Percentiles rank a stretch among this genome's conserved stretches.
phyloP scores from a whole-genome alignment of 1,139 yeast species.

The Sugiyamaella sp. region DNA sequence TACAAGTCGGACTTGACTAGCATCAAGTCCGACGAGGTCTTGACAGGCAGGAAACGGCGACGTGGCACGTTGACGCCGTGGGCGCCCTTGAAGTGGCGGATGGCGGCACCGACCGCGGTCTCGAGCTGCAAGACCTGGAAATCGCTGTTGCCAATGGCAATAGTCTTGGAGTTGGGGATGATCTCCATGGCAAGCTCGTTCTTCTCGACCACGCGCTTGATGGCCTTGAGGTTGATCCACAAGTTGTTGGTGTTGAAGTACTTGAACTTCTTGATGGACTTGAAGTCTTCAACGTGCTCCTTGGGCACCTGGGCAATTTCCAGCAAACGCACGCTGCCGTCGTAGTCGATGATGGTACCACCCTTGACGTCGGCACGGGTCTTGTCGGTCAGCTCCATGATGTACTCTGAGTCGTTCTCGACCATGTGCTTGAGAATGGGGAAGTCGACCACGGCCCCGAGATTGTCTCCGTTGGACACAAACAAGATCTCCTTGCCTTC shows the following conservation, averaged over 20 bases:
- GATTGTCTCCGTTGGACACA: slow-evolving; percentile 96
- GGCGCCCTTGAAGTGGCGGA: slow-evolving; percentile 91
- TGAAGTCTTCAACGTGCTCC: slow-evolving; percentile 97
- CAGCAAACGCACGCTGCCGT: slow-evolving; percentile 89
- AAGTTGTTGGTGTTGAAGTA: slow-evolving; percentile 97
- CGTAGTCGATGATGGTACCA: slow-evolving; percentile 96
- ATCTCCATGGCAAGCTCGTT: slow-evolving; percentile 88
- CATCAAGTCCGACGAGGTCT: slow-evolving; percentile 92
- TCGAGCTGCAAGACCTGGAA: slow-evolving; percentile 91
- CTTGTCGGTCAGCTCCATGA: slow-evolving; percentile 98
- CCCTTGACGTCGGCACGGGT: slow-evolving; percentile 99
- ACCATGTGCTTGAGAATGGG: slow-evolving; percentile 91
- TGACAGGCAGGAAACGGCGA: slow-evolving; percentile 95
- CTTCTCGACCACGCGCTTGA: slow-evolving; percentile 86
- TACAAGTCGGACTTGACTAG: slow-evolving; percentile 96
- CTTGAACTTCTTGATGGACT: slow-evolving; percentile 95
- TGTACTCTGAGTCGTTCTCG: slow-evolving; percentile 87
- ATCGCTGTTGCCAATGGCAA: slow-evolving; percentile 74
- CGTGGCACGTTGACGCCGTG: slow-evolving; percentile 99
- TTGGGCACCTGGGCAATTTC: slow-evolving; percentile 99
- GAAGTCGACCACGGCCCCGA: slow-evolving; percentile 97
- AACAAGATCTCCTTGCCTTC: slow-evolving; percentile 95
- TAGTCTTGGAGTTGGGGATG: slow-evolving; percentile 89
- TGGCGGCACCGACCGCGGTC: slow-evolving; percentile 99
- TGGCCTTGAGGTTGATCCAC: slow-evolving; percentile 95